Evolutionary conservation across 2,329 filamentous ascomycete genomes (phyloP).

Genomic region (Trichoderma aggressivum): DNA sequence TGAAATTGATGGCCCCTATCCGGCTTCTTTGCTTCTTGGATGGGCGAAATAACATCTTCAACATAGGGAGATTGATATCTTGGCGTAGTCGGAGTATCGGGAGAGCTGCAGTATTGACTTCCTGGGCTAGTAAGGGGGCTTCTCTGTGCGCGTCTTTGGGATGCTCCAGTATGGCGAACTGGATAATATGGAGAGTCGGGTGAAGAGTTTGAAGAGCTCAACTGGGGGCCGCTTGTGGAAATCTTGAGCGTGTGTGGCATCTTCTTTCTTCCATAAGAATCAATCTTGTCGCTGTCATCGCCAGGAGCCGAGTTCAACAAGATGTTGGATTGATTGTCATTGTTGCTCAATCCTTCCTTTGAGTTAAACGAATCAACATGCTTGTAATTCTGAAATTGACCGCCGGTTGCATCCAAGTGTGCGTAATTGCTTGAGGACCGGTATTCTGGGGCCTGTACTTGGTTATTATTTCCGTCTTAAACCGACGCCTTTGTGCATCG

Average conservation of each 20-base stretch:
- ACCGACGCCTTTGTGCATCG: not conserved
- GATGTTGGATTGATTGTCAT: not conserved
- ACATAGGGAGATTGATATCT: constrained; percentile 29
- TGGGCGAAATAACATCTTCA: constrained; percentile 25
- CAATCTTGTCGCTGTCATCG: not conserved
- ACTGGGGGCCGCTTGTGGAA: not conserved
- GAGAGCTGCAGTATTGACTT: not conserved
- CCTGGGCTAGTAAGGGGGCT: constrained; percentile 17
- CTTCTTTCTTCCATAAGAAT: not conserved
- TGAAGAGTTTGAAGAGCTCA: constrained; percentile 6
- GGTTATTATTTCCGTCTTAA: not conserved
- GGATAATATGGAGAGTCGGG: constrained; percentile 23
- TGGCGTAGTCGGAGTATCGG: not conserved
- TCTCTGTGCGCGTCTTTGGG: constrained; percentile 30
- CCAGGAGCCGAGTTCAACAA: not conserved
- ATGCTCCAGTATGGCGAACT: constrained; percentile 26
- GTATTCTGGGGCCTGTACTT: not conserved
- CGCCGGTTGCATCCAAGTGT: not conserved
- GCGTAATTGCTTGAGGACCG: not conserved
- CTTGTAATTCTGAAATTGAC: not conserved
- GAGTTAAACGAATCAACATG: not conserved
- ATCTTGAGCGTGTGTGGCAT: not conserved
- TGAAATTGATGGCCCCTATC: not conserved
- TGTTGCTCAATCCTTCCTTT: no score
- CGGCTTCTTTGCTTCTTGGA: not conserved